These are phyloP conservation scores for Wickerhamiella alocasiicola DNA, from an alignment of 805 yeast species.

Conservation along the genomic window DNA sequence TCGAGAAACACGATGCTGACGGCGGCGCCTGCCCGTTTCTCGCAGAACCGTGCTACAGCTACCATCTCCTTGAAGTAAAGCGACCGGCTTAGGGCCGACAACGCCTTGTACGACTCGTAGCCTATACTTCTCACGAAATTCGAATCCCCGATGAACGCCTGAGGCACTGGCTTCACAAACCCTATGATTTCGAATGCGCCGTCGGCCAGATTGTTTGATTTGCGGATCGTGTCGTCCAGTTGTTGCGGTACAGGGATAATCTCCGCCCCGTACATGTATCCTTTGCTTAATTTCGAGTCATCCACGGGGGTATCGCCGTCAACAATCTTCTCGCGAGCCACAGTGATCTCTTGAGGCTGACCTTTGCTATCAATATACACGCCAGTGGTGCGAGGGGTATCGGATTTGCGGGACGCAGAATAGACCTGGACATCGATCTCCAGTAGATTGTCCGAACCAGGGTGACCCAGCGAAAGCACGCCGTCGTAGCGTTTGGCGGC, in stretches of 20 bases:
- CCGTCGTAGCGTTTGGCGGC: neutral
- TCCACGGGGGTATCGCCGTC: neutral
- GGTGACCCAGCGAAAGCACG: conserved; percentile 3
- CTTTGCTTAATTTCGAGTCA: neutral
- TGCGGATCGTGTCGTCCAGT: neutral
- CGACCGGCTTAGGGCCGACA: conserved; percentile 13
- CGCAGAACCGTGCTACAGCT: conserved; percentile 17
- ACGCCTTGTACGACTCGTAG: neutral
- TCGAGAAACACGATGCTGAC: conserved; percentile 15
- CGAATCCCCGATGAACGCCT: conserved; percentile 6
- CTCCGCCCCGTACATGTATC: conserved; percentile 15
- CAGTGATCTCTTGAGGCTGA: neutral
- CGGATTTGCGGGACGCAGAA: neutral
- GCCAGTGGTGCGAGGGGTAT: conserved; percentile 1
- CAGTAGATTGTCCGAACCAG: neutral
- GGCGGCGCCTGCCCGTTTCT: conserved; percentile 11
- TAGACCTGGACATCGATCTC: conserved; percentile 2
- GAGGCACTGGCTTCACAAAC: conserved; percentile 1
- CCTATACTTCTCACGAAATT: conserved; percentile 6
- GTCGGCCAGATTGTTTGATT: neutral
- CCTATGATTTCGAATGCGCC: conserved; percentile 11
- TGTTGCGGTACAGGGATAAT: conserved; percentile 8
- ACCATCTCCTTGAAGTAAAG: conserved; percentile 11
- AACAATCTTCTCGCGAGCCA: neutral
- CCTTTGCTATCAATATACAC: neutral